A percentile compares a stretch with the other conserved stretches of the same genome.
These are phyloP conservation scores for Trichopus zeylanicus DNA, from an alignment of 116 monocot genomes.

Conservation along the genomic window DNA sequence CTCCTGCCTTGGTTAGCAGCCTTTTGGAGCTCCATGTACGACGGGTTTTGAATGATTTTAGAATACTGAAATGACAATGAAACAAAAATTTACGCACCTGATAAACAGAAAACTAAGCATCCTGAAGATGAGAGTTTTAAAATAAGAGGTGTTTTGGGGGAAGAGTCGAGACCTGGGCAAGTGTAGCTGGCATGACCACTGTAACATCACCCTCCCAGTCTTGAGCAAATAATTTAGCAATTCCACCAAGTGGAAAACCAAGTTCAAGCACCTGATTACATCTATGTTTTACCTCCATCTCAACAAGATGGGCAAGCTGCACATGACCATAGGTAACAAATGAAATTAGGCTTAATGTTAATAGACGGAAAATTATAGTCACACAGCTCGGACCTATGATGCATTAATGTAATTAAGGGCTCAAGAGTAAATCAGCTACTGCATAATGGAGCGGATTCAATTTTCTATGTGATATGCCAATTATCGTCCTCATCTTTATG, in stretches of 20 bases:
- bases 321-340: no score
- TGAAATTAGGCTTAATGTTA: no score
- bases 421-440: no score
- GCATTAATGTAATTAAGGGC: no score
- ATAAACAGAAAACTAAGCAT: no score
- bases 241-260: constrained; percentile 77
- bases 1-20: constrained; percentile 85
- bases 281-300: constrained; percentile 95
- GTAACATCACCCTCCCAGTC: constrained; percentile 99
- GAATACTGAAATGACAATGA: constrained; percentile 39
- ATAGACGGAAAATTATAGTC: no score
- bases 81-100: neutral
- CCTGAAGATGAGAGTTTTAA: neutral
- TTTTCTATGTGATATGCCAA: no score
- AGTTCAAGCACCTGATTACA: constrained; percentile 91
- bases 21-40: constrained; percentile 74
- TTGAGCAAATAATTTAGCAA: constrained; percentile 91
- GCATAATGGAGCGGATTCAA: no score
- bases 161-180: constrained; percentile 48
- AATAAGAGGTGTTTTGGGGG: neutral
- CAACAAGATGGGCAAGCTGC: constrained; percentile 82
- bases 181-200: constrained; percentile 90
- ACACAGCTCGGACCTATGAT: no score
- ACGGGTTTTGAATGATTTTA: constrained; percentile 85
- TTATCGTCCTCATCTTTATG: no score